Percentiles rank a stretch among this genome's conserved stretches.
phyloP scores from a whole-genome alignment of 2,329 filamentous ascomycete genomes.

The Trichoderma pleuroti region DNA sequence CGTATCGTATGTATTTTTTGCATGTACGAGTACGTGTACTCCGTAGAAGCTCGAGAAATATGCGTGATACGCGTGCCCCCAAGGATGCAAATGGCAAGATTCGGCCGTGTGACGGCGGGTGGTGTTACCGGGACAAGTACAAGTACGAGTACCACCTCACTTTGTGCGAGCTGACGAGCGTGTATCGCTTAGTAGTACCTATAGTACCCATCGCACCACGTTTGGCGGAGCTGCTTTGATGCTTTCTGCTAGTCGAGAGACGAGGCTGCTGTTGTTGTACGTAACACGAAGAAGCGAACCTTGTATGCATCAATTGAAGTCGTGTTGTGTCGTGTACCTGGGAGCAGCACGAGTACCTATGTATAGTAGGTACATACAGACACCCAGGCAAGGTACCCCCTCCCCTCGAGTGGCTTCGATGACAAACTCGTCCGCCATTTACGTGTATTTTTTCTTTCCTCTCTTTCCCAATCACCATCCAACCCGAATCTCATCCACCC shows the following conservation, averaged over 20 bases:
- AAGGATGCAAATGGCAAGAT: conserved; percentile 4
- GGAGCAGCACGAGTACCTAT: background rate
- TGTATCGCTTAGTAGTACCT: background rate
- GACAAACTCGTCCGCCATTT: background rate
- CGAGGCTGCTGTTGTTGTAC: background rate
- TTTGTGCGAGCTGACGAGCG: background rate
- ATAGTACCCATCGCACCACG: background rate
- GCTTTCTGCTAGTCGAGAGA: background rate
- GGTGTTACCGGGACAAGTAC: background rate
- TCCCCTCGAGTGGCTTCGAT: background rate
- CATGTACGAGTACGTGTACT: background rate
- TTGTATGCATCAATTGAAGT: background rate
- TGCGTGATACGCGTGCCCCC: background rate
- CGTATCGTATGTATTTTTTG: background rate
- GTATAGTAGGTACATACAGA: too few relatives aligned
- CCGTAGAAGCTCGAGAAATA: background rate
- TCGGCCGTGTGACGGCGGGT: conserved; percentile 4
- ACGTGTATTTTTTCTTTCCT: background rate
- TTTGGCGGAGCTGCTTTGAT: background rate
- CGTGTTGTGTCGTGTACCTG: background rate
- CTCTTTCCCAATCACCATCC: background rate
- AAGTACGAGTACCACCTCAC: background rate
- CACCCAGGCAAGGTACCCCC: background rate
- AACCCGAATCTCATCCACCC: background rate
- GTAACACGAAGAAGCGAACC: background rate